Base-by-base conservation (phyloP, 2,329 filamentous ascomycete genomes). In the Colletotrichum chlorophyti region DNA sequence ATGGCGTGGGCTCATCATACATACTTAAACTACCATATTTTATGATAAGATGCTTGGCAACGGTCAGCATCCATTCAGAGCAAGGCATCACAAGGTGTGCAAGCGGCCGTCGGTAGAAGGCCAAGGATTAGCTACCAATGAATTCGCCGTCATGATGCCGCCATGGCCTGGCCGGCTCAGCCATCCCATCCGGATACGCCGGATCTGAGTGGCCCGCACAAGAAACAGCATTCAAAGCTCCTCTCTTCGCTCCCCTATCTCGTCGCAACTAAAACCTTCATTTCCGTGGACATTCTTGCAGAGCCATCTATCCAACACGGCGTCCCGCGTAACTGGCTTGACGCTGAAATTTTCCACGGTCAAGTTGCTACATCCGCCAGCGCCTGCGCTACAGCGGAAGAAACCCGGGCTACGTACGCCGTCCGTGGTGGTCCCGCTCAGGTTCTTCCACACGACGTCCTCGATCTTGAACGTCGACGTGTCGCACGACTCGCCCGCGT, bases 401-500 rank as follows among this genome's bases (percentile, higher is more conserved):
- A 62, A 66, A 6, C 66, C 68, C 0, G 65, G 61, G 14, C 66
- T 62, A 2, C 60, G 53, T 34, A 73, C 70, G 14, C 41, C 54
- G 26, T 64, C 46, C 32, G 48, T 60, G n/a, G 65, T 66, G 45
- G 69, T 71, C n/a, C 71, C 71, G 24, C 41, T 62, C 19, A 74
- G 63, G 11, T 61, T 58, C 5, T 57, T 62, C 65, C 68, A 73
- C 2, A 64, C 62, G 4, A 74, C 46, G 35, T 71, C 51, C 17
- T 53, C 60, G 35, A 74, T 65, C 60, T 66, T 66, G 50, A 72
- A 73, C 50, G 64, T 61, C 48, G 68, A 70, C 21, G 69, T 68
- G 62, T 74, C 65, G 62, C 72, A 74, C 54, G 71, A 67, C 60
- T 71, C 64, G 26, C 72, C 72, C 2, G 65, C 65, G 49, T 65